Conservation (phyloP, 352 stramenopile genomes). For the Phytophthora capsici region DNA sequence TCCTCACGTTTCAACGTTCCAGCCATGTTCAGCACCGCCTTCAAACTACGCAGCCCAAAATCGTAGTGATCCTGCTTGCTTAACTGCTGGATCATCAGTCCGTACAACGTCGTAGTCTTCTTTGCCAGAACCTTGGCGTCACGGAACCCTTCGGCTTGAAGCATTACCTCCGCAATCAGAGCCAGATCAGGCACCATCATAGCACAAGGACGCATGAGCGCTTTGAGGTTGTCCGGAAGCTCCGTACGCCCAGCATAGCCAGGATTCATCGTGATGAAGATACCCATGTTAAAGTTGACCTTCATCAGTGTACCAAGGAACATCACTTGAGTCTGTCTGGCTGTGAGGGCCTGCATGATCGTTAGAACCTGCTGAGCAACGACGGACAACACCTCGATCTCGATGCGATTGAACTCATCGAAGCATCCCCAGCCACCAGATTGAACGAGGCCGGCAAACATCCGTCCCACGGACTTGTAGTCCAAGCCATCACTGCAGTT, state of each 20-base stretch:
- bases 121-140: slow-evolving; percentile 84
- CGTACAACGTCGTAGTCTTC: slow-evolving; percentile 89
- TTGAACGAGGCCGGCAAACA: slow-evolving; percentile 94
- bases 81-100: slow-evolving; percentile 87
- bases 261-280: slow-evolving; percentile 94
- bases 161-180: slow-evolving; percentile 88
- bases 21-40: slow-evolving; percentile 89
- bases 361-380: slow-evolving; percentile 92
- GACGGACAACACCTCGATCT: slow-evolving; percentile 95
- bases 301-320: slow-evolving; percentile 89
- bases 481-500: slow-evolving; percentile 95
- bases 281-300: slow-evolving; percentile 91
- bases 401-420: slow-evolving; percentile 97
- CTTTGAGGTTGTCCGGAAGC: slow-evolving; percentile 88
- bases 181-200: slow-evolving; percentile 91
- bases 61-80: slow-evolving; percentile 92
- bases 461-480: slow-evolving; percentile 94
- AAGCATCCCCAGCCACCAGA: slow-evolving; percentile 95
- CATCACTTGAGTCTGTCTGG: slow-evolving; percentile 76
- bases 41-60: slow-evolving; percentile 83
- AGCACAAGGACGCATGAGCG: slow-evolving; percentile 83
- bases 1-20: slow-evolving; percentile 95
- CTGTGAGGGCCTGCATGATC: slow-evolving; percentile 88
- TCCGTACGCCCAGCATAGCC: slow-evolving; percentile 92
- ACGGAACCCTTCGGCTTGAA: slow-evolving; percentile 86